Evolutionary conservation across 1,139 yeast genomes (phyloP).

Genomic region (Lodderomyces jiufengensis): DNA sequence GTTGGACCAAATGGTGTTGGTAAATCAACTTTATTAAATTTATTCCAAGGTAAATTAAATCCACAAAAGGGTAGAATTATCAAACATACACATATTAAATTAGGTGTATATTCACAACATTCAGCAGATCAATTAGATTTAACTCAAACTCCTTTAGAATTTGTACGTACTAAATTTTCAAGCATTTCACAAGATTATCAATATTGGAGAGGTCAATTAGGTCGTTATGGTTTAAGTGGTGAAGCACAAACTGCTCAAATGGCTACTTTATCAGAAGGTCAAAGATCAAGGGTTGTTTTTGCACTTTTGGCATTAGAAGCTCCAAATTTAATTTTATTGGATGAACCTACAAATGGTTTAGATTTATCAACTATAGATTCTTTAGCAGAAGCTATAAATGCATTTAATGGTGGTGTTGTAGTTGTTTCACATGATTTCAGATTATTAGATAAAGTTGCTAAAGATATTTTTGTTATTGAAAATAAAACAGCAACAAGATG

Average conservation of each 20-base stretch:
- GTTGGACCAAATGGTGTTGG: constrained; percentile 99
- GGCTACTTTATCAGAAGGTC: constrained; percentile 99
- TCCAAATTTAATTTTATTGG: constrained; percentile 91
- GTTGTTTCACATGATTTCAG: constrained; percentile 99
- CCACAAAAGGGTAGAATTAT: constrained; percentile 95
- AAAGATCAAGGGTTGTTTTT: constrained; percentile 97
- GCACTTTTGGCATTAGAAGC: constrained; percentile 92
- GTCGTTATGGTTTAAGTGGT: constrained; percentile 98
- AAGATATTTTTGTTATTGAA: constrained; percentile 95
- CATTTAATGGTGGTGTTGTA: constrained; percentile 96
- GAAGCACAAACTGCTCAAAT: constrained; percentile 98
- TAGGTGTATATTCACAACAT: constrained; percentile 99
- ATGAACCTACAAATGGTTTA: constrained; percentile 99
- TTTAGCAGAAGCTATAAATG: constrained; percentile 91
- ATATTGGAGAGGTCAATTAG: constrained; percentile 98
- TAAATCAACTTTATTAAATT: constrained; percentile 90
- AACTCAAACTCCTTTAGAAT: constrained; percentile 91
- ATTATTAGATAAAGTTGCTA: constrained; percentile 93
- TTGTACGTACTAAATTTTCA: constrained; percentile 91
- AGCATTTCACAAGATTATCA: constrained; percentile 93
- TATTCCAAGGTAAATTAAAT: constrained; percentile 91
- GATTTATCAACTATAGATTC: constrained; percentile 98
- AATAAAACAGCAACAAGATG: constrained; percentile 92
- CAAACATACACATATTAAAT: constrained; percentile 94
- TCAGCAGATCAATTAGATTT: constrained; percentile 97